Base-by-base conservation (phyloP, 129 eudicot species). In the Chrysanthemum lavandulifolium region DNA sequence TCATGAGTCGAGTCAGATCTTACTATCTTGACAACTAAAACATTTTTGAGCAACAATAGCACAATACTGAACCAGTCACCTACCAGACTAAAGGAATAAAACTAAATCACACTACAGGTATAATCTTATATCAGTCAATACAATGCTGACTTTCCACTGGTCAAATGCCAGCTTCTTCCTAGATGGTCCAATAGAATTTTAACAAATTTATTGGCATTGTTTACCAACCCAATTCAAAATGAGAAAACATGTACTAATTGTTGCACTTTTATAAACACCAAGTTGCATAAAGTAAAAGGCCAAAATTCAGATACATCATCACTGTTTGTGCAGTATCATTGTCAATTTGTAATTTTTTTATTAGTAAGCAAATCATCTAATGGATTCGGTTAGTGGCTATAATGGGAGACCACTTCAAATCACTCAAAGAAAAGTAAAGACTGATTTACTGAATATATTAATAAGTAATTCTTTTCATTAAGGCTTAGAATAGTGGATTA, bases 261-360 rank as follows among this genome's bases (percentile, higher is more conserved):
- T 75, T 13, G 12, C 18, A 57, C 6, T 43, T 57, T 57, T 18
- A 29, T 58, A 19, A 68, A 60, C 53, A 49, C 18, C 65, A 68
- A 48, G 61, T 58, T 50, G 67, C 49, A 67, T 6, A 67, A 67
- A 56, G 50, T 58, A 58, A 43, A 55, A 65, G 31, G 54, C 15
- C 67, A n/a, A 65, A 75, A 13, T 55, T 16, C 54, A 75, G 57
- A 31, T 0, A 45, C 68, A 68, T 68, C 68, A 76, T 67, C 68
- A 75, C 48, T 47, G 57, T 33, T 67, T 67, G 21, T 67, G 71
- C 56, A 1, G 15, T 47, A 67, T 49, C 45, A 13, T 67, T 48
- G 36, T 6, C 36, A 43, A 65, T 36, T 64, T 25, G 61, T 51
- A 47, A 12, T 6, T 68, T 51, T 6, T 12, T 13, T 4, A 25